Evolutionary conservation across 1,139 yeast species (phyloP), one percentile per base, ranked within the genome.

Genomic region (Hyphopichia wangnamkhiaoensis): DNA sequence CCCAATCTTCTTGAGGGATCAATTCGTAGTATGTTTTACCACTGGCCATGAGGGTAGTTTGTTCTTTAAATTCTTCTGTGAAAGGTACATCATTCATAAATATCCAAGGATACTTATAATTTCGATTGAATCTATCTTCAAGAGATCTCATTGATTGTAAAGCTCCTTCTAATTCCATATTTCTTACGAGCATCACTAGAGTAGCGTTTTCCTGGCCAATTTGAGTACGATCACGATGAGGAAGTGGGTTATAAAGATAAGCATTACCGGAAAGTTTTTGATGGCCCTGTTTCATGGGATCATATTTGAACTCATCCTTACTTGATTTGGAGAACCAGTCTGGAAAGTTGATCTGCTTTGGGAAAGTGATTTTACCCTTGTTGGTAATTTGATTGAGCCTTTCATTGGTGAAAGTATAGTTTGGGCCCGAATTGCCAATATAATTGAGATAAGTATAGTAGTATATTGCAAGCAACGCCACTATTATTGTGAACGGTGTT

Each of bases 21-120:
- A 72, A 53, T 43, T 72, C 78, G 47, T 73, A 69, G 46, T 43
- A 72, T 1, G 91, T 80, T 36, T 76, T 61, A 0, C 96, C 94
- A 43, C 91, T 83, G 0, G 91, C 95, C 95, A 91, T 86, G 21
- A 87, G 74, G 1, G 84, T 69, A 0, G 97, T 90, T 48, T 78
- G 58, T 37, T 68, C 74, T 16, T 61, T 70, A 48, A 71, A 71
- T 16, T 64, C 74, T 15, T 59, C 62, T 19, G 50, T 59, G 44
- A 71, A 70, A 3, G 76, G 74, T 8, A 56, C 75, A 33, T 73
- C 78, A 45, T 70, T 68, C 37, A 71, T 48, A 38, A 73, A 71
- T 4, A 73, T 71, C 74, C 78, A 67, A 1, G 76, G 76, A 43
- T 75, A 75, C 36, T 57, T 57, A 45, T 71, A 76, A 34, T 73